Percentiles rank a stretch among this genome's conserved stretches.
Evolutionary conservation across 2,329 filamentous ascomycete species (phyloP).

Genomic region (Clonostachys rhizophaga): DNA sequence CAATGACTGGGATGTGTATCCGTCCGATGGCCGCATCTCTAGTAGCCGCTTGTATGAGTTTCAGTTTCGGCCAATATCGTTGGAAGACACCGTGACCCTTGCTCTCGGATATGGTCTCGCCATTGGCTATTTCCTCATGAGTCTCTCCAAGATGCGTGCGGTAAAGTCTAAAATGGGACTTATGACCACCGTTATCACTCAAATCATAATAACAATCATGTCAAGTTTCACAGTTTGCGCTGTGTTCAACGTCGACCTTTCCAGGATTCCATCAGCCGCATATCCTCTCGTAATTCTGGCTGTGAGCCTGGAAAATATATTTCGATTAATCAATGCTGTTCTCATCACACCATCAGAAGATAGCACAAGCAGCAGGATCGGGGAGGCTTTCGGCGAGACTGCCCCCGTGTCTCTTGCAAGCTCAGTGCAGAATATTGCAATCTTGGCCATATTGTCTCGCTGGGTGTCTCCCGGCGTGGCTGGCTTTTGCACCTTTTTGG

Average conservation of each 20-base stretch:
- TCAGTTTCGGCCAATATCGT: slow-evolving; percentile 69
- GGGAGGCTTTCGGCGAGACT: slow-evolving; percentile 69
- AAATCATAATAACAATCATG: slow-evolving; percentile 68
- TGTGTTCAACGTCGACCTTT: slow-evolving; percentile 69
- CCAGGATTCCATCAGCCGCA: slow-evolving; percentile 66
- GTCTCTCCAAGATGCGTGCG: slow-evolving; percentile 64
- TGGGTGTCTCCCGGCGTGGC: slow-evolving; percentile 66
- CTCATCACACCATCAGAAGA: slow-evolving; percentile 67
- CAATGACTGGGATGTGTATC: slow-evolving; percentile 62
- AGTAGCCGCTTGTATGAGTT: slow-evolving; percentile 70
- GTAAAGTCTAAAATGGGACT: slow-evolving; percentile 73
- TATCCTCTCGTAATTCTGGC: slow-evolving; percentile 75
- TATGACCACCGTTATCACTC: slow-evolving; percentile 63
- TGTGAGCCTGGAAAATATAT: slow-evolving; percentile 75
- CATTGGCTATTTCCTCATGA: slow-evolving; percentile 60
- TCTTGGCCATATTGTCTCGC: slow-evolving; percentile 61
- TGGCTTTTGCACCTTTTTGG: slow-evolving; percentile 72
- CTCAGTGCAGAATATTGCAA: slow-evolving; percentile 62
- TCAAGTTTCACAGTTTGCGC: slow-evolving; percentile 79
- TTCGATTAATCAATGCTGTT: slow-evolving; percentile 73
- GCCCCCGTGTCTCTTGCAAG: slow-evolving; percentile 65
- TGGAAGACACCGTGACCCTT: slow-evolving; percentile 59
- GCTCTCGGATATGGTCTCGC: slow-evolving; percentile 61
- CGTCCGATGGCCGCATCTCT: slow-evolving; percentile 46
- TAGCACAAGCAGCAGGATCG: slow-evolving; percentile 64